phyloP scores from a whole-genome alignment of 495 filamentous ascomycete genomes.

The Melanomma pulvis-pyrius region DNA sequence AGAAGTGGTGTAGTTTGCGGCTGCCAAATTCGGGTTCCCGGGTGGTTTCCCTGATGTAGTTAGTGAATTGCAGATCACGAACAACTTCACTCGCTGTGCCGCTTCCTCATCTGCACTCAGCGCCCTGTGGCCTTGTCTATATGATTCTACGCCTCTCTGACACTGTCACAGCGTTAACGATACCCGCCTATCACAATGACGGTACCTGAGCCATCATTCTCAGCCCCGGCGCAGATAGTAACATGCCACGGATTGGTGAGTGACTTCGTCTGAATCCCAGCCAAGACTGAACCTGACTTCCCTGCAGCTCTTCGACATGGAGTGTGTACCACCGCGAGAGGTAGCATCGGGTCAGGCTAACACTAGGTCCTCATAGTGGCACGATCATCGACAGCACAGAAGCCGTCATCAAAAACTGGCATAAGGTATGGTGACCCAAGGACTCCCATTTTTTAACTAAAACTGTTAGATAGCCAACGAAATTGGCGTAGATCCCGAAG shows the following conservation, averaged over 20 bases:
- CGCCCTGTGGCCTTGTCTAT: neutral
- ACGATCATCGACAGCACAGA: slow-evolving; percentile 78
- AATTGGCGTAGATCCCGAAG: slow-evolving; percentile 76
- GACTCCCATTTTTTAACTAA: slow-evolving; percentile 5
- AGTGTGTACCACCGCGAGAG: slow-evolving; percentile 40
- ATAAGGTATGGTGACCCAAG: slow-evolving; percentile 61
- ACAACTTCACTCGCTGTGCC: neutral
- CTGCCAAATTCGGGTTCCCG: no score
- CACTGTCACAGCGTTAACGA: neutral
- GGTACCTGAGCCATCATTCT: slow-evolving; percentile 50
- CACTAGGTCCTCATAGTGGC: slow-evolving; percentile 43
- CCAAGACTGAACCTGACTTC: neutral
- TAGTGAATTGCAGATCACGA: neutral
- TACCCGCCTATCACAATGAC: slow-evolving; percentile 20
- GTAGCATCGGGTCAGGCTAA: neutral
- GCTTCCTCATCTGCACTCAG: neutral
- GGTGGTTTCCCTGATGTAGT: slow-evolving; percentile 5
- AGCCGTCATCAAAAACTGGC: slow-evolving; percentile 92
- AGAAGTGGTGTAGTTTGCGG: no score
- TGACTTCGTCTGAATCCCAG: neutral
- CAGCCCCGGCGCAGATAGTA: slow-evolving; percentile 60
- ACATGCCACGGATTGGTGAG: slow-evolving; percentile 67
- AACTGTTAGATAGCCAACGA: slow-evolving; percentile 69
- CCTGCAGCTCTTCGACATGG: slow-evolving; percentile 79
- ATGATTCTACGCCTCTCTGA: neutral